Base-by-base conservation (phyloP, 306 rosid species). In the Glycyrrhiza uralensis region DNA sequence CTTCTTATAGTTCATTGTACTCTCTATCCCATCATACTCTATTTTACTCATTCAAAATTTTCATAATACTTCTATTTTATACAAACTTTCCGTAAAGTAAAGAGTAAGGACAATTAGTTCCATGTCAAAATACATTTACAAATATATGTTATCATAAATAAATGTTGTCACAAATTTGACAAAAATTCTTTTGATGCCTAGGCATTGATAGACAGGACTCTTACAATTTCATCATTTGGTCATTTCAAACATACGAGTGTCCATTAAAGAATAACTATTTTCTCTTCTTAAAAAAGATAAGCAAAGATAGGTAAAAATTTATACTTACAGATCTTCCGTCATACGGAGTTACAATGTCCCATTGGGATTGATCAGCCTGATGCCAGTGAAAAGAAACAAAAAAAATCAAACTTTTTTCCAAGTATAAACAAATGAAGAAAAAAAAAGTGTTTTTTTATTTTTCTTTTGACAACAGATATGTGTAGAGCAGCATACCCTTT, bases 301-400 rank as follows among this genome's bases (percentile, higher is more conserved):
- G 22, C 9, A 36, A 68, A 39, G 14, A 51, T 5, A 26, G 18
- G 5, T 2, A 15, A 62, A 66, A 76, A 56, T 13, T 61, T 73
- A 45, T 36, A 81, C 96, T 86, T 80, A 95, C 99, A 58, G 89
- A 83, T 87, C 83, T 91, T 62, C 93, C 99, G 5, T 88, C 85
- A 59, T 81, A 84, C 5, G 93, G 87, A 38, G 72, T 36, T 28
- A 85, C 75, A 33, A 5, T 2, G 68, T 91, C 96, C 99, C 97
- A 91, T 32, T 72, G 80, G 3, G 49, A 49, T 38, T 83, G 87
- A 83, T 81, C 84, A 19, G 49, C 73, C 99, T 91, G 83, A 68
- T 32, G 54, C 68, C 23, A 41, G 1, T 10, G 3, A 22, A 59
- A 80, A 41, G 33, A 35, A 79, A 36, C 35, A 84, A 71, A 81